Base-by-base conservation (phyloP, 192 early-diverging fungal species). In the Jimgerdemannia lactiflua region DNA sequence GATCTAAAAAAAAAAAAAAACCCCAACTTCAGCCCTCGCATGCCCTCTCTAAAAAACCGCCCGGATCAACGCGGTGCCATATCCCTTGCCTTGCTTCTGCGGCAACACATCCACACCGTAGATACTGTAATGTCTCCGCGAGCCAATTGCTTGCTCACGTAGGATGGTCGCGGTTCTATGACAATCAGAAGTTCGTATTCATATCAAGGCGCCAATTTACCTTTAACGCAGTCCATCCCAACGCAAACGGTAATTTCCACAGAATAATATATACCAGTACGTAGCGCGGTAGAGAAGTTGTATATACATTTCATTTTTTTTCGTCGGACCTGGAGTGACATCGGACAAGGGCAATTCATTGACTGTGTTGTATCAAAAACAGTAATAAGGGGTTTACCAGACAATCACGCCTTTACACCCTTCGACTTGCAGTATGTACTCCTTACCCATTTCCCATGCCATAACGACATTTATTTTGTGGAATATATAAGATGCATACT, bases 351-450 rank as follows among this genome's bases (percentile, higher is more conserved):
- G n/a, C n/a, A n/a, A n/a, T n/a, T n/a, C n/a, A 64, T 17, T 18
- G 19, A 18, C 44, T 17, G 42, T 41, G 40, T 54, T 40, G 8
- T 14, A 49, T 40, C 3, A 2, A 72, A 18, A 72, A 64, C 6
- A 64, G 19, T 66, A 2, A n/a, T 8, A 42, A 42, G 70, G 29
- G 73, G 69, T 82, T 4, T 73, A 71, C 76, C 76, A 82, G n/a
- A 78, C 59, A 17, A 78, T 40, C 9, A 78, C 71, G 67, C 80
- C 80, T 43, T 82, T 82, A 54, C 75, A 82, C 1, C 76, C 80
- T 18, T 82, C 80, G 3, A 75, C 76, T 75, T 82, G 80, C 64
- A 82, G 67, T 18, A 75, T 77, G 63, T 75, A 82, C 11, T 82
- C 80, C 4, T 74, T 65, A 69, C 76, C 49, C 4, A 11, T 54